These are phyloP conservation scores for Gaultheria prostrata DNA, from an alignment of 148 eudicot genomes.

Conservation along the genomic window DNA sequence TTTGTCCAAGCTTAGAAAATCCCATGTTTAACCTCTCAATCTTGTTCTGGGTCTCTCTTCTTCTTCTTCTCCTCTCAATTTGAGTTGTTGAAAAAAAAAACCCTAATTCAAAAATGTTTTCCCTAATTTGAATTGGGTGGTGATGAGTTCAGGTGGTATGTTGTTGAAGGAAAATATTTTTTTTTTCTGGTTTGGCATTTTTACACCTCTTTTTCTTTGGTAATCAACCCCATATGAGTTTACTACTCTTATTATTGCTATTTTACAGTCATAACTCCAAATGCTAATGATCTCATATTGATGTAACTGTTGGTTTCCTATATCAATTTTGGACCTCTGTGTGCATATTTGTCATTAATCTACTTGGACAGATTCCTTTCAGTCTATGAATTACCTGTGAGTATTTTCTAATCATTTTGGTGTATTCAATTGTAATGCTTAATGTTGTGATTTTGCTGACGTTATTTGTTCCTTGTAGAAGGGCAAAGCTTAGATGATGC, in stretches of 20 bases:
- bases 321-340: constrained; percentile 71
- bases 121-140: too few relatives aligned
- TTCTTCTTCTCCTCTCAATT: too few relatives aligned
- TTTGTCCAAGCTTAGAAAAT: too few relatives aligned
- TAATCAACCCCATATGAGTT: constrained; percentile 12
- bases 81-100: too few relatives aligned
- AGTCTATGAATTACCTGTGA: constrained; percentile 57
- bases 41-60: too few relatives aligned
- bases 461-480: constrained; percentile 26
- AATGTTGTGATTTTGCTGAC: not conserved
- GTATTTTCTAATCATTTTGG: constrained; percentile 12
- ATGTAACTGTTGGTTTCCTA: constrained; percentile 57
- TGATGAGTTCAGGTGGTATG: too few relatives aligned
- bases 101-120: too few relatives aligned
- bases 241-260: constrained; percentile 2
- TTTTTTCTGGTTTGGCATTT: too few relatives aligned
- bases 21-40: too few relatives aligned
- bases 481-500: constrained; percentile 74
- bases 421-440: not conserved
- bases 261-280: not conserved
- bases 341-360: constrained; percentile 58
- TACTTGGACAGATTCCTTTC: constrained; percentile 82
- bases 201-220: too few relatives aligned
- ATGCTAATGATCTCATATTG: constrained; percentile 21
- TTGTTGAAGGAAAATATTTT: too few relatives aligned